A percentile compares a stretch with the other conserved stretches of the same genome.
Evolutionary conservation across 495 filamentous ascomycete species (phyloP).

Genomic region (Tuber umbilicatum): DNA sequence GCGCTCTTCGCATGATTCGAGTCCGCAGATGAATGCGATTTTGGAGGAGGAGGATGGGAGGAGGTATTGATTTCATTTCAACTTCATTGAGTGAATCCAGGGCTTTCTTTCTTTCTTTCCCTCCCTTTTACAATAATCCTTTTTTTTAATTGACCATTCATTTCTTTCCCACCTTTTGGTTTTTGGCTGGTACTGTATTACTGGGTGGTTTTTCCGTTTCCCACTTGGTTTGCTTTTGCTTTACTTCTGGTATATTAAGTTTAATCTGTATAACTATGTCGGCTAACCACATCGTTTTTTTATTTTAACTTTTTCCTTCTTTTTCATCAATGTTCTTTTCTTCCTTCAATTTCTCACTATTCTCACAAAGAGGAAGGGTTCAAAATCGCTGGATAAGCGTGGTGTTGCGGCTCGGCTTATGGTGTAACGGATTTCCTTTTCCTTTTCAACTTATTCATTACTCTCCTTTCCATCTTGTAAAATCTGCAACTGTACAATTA

Average conservation of each 20-base stretch:
- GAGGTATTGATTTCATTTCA: not conserved
- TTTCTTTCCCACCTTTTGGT: not conserved
- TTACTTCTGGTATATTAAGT: constrained; percentile 1
- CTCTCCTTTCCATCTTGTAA: not conserved
- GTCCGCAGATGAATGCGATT: constrained; percentile 35
- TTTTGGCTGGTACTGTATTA: not conserved
- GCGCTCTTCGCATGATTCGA: constrained; percentile 22
- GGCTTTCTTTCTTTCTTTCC: not conserved
- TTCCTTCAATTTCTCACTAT: not conserved
- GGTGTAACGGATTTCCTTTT: not conserved
- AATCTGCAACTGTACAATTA: constrained; percentile 1
- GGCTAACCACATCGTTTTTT: not conserved
- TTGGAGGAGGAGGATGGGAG: constrained; percentile 23
- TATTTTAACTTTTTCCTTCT: not conserved
- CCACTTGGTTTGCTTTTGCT: not conserved
- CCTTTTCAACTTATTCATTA: not conserved
- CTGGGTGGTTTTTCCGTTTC: not conserved
- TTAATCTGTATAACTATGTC: constrained; percentile 4
- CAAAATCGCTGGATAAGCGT: constrained; percentile 2
- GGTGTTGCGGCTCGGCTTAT: constrained; percentile 2
- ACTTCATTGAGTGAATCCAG: not conserved
- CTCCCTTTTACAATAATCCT: not conserved
- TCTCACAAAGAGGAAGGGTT: not conserved
- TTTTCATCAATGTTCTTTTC: not conserved
- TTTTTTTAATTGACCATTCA: not conserved